Conservation (phyloP, 2,329 filamentous ascomycete genomes). For the Metarhizium anisopliae region DNA sequence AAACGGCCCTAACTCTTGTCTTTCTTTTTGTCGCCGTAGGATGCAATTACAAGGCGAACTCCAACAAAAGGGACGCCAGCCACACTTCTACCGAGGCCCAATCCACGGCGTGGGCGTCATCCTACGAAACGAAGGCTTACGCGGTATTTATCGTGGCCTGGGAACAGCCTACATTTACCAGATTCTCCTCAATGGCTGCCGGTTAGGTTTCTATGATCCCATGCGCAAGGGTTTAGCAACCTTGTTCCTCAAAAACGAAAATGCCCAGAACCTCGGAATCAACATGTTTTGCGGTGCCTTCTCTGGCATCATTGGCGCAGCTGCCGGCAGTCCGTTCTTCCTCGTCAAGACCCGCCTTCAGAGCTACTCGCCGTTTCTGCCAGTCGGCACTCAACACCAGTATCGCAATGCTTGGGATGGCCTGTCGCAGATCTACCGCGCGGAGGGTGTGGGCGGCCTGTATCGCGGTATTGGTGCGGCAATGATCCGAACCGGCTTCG, state of each 20-base stretch:
- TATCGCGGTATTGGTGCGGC: conserved; percentile 88
- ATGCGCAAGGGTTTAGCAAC: conserved; percentile 65
- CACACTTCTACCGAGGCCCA: conserved; percentile 82
- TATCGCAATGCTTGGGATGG: conserved; percentile 85
- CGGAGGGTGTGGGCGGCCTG: conserved; percentile 70
- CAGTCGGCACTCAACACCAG: conserved; percentile 92
- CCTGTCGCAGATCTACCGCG: conserved; percentile 64
- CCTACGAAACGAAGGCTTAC: conserved; percentile 77
- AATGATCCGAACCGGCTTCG: conserved; percentile 93
- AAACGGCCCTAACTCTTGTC: neutral
- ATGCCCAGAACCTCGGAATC: conserved; percentile 75
- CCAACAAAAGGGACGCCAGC: conserved; percentile 74
- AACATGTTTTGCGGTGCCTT: conserved; percentile 90
- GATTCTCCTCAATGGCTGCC: conserved; percentile 90
- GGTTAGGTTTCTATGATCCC: conserved; percentile 95
- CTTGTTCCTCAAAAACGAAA: conserved; percentile 60
- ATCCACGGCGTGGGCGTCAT: conserved; percentile 89
- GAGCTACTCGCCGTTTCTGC: conserved; percentile 84
- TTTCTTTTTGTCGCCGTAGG: conserved; percentile 32
- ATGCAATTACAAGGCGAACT: conserved; percentile 96
- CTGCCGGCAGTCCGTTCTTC: conserved; percentile 94
- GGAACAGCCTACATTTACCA: conserved; percentile 95
- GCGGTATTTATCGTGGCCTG: conserved; percentile 79
- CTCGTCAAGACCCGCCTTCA: conserved; percentile 94
- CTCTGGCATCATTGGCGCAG: conserved; percentile 84